These are phyloP conservation scores for Alternaria tenuissima DNA, from an alignment of 2,329 filamentous ascomycete genomes.

Conservation along the genomic window DNA sequence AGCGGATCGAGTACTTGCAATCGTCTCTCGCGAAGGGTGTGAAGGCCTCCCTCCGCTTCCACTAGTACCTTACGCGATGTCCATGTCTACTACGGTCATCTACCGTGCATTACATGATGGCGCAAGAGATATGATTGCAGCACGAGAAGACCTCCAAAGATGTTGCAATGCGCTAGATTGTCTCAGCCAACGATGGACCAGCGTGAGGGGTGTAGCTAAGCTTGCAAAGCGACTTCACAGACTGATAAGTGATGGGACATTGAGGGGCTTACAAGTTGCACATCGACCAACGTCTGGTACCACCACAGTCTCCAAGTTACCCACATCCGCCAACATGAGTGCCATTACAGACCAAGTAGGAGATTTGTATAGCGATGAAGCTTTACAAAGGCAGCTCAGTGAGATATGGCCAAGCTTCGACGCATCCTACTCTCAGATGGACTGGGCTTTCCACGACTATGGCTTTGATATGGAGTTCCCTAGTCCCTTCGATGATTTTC, in stretches of 20 bases:
- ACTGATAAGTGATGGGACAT: slow-evolving; percentile 1
- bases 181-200: slow-evolving; percentile 4
- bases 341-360: background rate
- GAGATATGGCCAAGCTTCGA: slow-evolving; percentile 11
- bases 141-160: background rate
- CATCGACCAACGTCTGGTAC: background rate
- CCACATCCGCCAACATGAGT: background rate
- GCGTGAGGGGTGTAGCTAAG: slow-evolving; percentile 3
- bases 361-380: background rate
- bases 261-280: background rate
- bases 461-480: slow-evolving; percentile 2
- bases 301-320: background rate
- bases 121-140: background rate
- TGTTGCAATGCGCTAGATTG: slow-evolving; percentile 4
- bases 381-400: slow-evolving; percentile 6
- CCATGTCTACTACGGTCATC: slow-evolving; percentile 11
- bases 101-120: slow-evolving; percentile 8
- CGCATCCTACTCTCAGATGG: slow-evolving; percentile 6
- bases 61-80: slow-evolving; percentile 8
- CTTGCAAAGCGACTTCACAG: slow-evolving; percentile 5
- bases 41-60: slow-evolving; percentile 6
- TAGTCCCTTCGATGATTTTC: background rate
- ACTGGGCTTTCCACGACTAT: slow-evolving; percentile 11
- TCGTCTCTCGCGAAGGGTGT: background rate
- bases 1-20: slow-evolving; percentile 1